Evolutionary conservation across 768 basidiomycete species (phyloP), one percentile per base, ranked within the genome.

Genomic region (Phaeotremella skinneri): DNA sequence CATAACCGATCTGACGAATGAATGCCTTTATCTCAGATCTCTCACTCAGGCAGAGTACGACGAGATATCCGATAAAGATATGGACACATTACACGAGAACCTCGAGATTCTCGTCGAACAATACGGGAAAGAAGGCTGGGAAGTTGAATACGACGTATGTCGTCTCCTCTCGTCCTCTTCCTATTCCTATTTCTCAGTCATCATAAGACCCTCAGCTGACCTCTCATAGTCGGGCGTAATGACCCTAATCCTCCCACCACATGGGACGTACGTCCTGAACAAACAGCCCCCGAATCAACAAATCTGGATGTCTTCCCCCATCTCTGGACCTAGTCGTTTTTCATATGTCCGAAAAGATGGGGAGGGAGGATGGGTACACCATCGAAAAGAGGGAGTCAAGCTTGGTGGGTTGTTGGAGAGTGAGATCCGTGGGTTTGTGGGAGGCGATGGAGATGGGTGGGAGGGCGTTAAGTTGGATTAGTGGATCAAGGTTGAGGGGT

Each of bases 231-330:
- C 73, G 4, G 75, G 75, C 21, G 75, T 76, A 2, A 59, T 76
- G 58, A 76, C 68, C 9, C 62, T 76, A 43, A 51, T 62, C 2
- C 52, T 74, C 2, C 72, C 73, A n/a, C 68, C 75, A 7, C 67
- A 69, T 51, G 75, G 75, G n/a, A 75, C 70, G 21, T 76, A 72
- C 62, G 75, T 76, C 23, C 72, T 76, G 58, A 76, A 76, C 62
- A 76, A 76, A 58, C 75, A 76, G 65, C 75, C 75, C 9, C 75
- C 75, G 1, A 76, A 75, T 45, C 72, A 73, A 41, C 75, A 76
- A 55, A 76, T 76, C 49, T 76, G 75, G 75, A 64, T 76, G 23
- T 69, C 67, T 1, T 72, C 70, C 49, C 75, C 75, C 3, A 42
- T 73, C 42, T 72, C 70, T 27, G 75, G 75, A 49, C 75, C 75